Evolutionary conservation across 495 filamentous ascomycete species (phyloP).

Genomic region (Chaetomium cochliodes): DNA sequence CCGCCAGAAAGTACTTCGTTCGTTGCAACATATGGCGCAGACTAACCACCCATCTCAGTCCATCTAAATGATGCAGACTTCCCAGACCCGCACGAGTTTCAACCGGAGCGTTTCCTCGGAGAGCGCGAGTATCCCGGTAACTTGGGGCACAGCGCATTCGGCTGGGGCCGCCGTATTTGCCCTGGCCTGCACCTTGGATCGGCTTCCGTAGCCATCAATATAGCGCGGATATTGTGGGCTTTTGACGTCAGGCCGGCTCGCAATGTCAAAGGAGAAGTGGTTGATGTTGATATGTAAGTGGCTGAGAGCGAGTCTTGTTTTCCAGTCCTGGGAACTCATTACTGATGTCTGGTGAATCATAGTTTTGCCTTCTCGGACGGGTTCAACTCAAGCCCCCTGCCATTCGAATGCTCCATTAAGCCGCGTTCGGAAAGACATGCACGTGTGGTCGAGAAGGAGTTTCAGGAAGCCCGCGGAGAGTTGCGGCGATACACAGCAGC

Average conservation of each 20-base stretch:
- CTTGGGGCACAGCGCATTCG: slow-evolving; percentile 57
- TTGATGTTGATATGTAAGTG: slow-evolving; percentile 49
- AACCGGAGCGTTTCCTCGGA: slow-evolving; percentile 44
- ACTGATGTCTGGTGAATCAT: background rate
- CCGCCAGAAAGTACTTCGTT: slow-evolving; percentile 17
- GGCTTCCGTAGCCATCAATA: slow-evolving; percentile 50
- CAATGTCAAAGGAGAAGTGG: slow-evolving; percentile 46
- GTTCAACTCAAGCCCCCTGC: slow-evolving; percentile 52
- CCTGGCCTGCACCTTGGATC: slow-evolving; percentile 55
- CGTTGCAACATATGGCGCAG: slow-evolving; percentile 16
- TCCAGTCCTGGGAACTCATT: too few relatives aligned
- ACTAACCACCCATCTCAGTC: slow-evolving; percentile 33
- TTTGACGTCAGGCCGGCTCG: slow-evolving; percentile 49
- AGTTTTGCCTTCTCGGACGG: slow-evolving; percentile 53
- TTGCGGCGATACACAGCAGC: slow-evolving; percentile 32
- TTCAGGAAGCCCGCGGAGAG: slow-evolving; percentile 28
- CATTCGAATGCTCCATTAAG: slow-evolving; percentile 47
- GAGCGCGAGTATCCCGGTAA: slow-evolving; percentile 51
- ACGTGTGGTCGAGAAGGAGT: slow-evolving; percentile 36
- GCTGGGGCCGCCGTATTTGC: slow-evolving; percentile 58
- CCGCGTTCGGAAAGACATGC: slow-evolving; percentile 38
- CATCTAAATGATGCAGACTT: slow-evolving; percentile 60
- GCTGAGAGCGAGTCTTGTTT: background rate
- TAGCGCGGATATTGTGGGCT: slow-evolving; percentile 55
- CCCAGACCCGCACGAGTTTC: slow-evolving; percentile 53